A percentile compares a stretch with the other conserved stretches of the same genome.
phyloP scores from a whole-genome alignment of 352 stramenopile species.

The Globisporangium abappressorium region DNA sequence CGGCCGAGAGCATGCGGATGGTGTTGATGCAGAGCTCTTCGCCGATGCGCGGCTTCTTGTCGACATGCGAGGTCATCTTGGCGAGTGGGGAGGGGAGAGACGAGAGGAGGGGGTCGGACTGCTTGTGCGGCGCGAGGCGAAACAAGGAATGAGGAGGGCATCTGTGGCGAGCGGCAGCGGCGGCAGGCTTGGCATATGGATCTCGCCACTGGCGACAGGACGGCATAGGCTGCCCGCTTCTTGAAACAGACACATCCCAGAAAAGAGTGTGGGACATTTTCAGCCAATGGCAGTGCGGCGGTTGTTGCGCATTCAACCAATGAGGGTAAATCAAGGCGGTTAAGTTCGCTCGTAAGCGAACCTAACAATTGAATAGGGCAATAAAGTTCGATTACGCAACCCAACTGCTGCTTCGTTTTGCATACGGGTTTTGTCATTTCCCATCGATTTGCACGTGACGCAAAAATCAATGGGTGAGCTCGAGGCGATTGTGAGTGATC shows the following conservation, averaged over 20 bases:
- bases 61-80: conserved; percentile 70
- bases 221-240: not conserved
- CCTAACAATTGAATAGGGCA: not conserved
- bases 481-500: not conserved
- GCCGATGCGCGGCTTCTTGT: conserved; percentile 79
- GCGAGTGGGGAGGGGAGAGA: conserved; percentile 5
- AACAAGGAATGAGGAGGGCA: conserved; percentile 38
- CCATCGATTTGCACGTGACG: not conserved
- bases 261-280: conserved; percentile 2
- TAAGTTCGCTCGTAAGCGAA: not conserved
- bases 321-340: not conserved
- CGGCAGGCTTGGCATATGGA: not conserved
- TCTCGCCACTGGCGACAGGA: conserved; percentile 3
- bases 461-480: not conserved
- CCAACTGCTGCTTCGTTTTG: conserved; percentile 6
- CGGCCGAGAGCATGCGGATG: conserved; percentile 95
- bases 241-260: not conserved
- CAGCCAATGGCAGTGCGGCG: not conserved
- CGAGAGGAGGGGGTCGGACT: conserved; percentile 2
- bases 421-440: not conserved
- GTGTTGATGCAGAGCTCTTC: conserved; percentile 96
- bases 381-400: conserved; percentile 1
- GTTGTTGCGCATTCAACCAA: conserved; percentile 8
- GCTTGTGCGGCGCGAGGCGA: conserved; percentile 36
- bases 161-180: not conserved